Evolutionary conservation across 345 rosid genomes (phyloP), one percentile per base, ranked within the genome.

Genomic region (Heritiera littoralis): DNA sequence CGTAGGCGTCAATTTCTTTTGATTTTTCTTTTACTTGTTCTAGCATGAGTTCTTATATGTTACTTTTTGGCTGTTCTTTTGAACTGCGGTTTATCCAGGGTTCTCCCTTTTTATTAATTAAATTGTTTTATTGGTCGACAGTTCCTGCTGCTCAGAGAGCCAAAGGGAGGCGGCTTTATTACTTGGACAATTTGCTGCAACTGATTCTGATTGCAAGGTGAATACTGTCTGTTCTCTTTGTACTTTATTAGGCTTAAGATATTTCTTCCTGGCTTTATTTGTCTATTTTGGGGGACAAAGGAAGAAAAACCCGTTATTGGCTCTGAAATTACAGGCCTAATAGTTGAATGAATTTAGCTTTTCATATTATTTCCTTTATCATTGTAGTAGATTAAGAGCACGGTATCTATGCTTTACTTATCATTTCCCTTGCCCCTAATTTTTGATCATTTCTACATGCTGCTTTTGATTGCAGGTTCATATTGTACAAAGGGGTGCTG

Each of bases 401-500:
- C 23, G 10, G n/a, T 55, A 65, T 73, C 5, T 73, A 20, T 73
- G 51, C 54, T 73, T 66, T 66, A 9, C 40, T 35, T 77, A 30
- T 8, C 5, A 48, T 35, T 23, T 70, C 14, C 14, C 5, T 63
- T 73, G n/a, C 40, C 20, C 69, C 55, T 73, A 6, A 20, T 52
- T 79, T 30, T 45, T 74, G 65, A 83, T 66, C 38, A 23, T 14
- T 68, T 61, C 75, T 80, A 14, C 17, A 15, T 43, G 32, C 0
- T 56, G 13, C 69, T 43, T 60, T 65, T 9, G 40, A 81, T 77
- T 87, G 82, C 87, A 97, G 99, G 95, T 94, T 83, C 98, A 97
- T 79, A 97, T 97, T 80, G 99, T 94, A n/a, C 99, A 97, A 78
- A 89, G 99, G 81, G 99, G 99, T 83, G 98, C 99, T 65, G 97